Evolutionary conservation across 73 alveolate species (phyloP).

Genomic region (Paramecium sonneborni): DNA sequence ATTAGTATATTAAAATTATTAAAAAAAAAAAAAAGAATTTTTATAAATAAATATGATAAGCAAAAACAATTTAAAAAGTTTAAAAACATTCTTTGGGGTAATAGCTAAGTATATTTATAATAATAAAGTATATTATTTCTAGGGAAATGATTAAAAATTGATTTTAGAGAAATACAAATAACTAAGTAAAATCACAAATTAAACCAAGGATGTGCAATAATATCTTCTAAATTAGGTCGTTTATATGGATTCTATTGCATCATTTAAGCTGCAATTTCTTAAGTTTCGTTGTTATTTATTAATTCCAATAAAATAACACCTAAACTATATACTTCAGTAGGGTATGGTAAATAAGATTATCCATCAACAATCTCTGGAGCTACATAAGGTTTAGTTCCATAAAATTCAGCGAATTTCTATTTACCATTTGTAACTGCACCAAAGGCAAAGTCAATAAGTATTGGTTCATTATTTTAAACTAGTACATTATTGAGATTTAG

Average conservation of each 20-base stretch:
- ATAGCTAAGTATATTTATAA: too few species aligned
- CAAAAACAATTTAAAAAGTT: too few species aligned
- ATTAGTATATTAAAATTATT: background rate
- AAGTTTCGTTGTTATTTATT: background rate
- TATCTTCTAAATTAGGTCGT: background rate
- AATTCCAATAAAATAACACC: conserved; percentile 8
- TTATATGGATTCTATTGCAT: conserved; percentile 11
- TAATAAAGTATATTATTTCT: too few species aligned
- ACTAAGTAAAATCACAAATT: background rate
- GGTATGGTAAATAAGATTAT: background rate
- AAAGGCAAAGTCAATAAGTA: conserved; percentile 25
- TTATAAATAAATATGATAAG: too few species aligned
- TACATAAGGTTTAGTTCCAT: conserved; percentile 49
- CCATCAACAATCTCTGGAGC: conserved; percentile 53
- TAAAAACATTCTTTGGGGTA: too few species aligned
- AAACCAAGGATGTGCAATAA: background rate
- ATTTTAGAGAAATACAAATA: background rate
- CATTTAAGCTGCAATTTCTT: background rate
- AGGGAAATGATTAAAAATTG: background rate
- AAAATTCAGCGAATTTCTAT: conserved; percentile 8
- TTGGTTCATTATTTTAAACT: background rate
- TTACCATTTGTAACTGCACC: conserved; percentile 11
- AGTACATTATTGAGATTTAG: conserved; percentile 9
- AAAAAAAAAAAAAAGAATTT: background rate
- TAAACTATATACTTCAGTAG: conserved; percentile 7